These are phyloP conservation scores for Metarhizium brunneum DNA, from an alignment of 2,329 filamentous ascomycete species.

Conservation along the genomic window DNA sequence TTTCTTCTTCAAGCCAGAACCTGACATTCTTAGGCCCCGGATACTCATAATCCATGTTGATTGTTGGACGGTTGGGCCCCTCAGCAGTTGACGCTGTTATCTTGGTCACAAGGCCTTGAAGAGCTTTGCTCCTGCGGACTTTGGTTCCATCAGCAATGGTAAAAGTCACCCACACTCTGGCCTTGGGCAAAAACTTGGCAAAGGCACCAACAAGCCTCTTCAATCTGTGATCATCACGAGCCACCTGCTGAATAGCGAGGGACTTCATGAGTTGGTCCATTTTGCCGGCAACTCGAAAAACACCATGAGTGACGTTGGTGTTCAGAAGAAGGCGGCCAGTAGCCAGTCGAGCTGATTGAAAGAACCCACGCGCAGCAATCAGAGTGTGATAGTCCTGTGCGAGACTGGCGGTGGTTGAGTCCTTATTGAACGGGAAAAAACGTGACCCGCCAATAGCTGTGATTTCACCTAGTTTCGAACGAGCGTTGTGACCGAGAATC, in stretches of 20 bases:
- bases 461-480: constrained; percentile 23
- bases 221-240: constrained; percentile 10
- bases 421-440: constrained; percentile 35
- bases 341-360: constrained; percentile 43
- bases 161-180: constrained; percentile 25
- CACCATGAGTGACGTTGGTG: constrained; percentile 43
- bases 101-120: constrained; percentile 20
- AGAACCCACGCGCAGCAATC: constrained; percentile 41
- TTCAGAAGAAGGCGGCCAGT: constrained; percentile 47
- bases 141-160: constrained; percentile 20
- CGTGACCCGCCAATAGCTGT: constrained; percentile 36
- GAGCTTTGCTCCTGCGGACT: constrained; percentile 19
- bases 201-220: constrained; percentile 13
- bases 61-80: constrained; percentile 13
- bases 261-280: constrained; percentile 25
- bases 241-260: constrained; percentile 12
- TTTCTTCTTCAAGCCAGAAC: constrained; percentile 20
- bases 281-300: constrained; percentile 35
- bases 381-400: constrained; percentile 21
- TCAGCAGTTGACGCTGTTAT: constrained; percentile 8
- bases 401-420: constrained; percentile 18
- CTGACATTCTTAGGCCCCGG: constrained; percentile 22
- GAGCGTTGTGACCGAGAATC: constrained; percentile 36
- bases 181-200: constrained; percentile 28
- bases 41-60: constrained; percentile 16